Base-by-base conservation (phyloP, 2,329 filamentous ascomycete species). In the Fragosphaeria purpurea region DNA sequence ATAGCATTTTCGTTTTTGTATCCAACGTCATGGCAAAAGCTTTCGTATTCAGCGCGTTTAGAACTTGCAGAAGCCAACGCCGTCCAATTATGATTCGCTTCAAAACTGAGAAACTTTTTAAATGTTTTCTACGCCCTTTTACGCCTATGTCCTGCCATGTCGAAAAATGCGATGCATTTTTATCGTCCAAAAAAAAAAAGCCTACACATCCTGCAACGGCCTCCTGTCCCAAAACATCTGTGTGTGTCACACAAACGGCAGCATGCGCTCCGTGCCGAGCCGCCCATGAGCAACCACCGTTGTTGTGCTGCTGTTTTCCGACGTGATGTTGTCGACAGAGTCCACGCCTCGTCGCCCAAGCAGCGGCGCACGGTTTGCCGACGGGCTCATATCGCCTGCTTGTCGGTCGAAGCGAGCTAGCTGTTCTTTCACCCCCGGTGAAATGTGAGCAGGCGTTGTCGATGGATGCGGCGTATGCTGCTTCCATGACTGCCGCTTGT, bases 231-330 rank as follows among this genome's bases (percentile, higher is more conserved):
- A 22, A 22, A 22, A 22, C 22, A 22, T 10, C 33, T 10, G 4
- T 13, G 7, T 32, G 41, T 50, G 43, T 41, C 44, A 53, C 45
- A 48, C 43, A 35, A 50, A 53, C 32, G 51, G 50, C 41, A 48
- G 30, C 5, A 49, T 46, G 38, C 46, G 47, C 33, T 52, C 51
- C 33, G 32, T 39, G 8, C 11, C n/a, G 33, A 54, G 32, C 41
- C 43, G 40, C 2, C 53, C 46, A 7, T 35, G 50, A 38, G 51
- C 50, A 4, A 51, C 48, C 11, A 48, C 50, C 4, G 48, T 53
- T 12, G 47, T 48, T 7, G 40, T 49, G 35, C 52, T 53, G 13
- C 40, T 37, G 22, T 22, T 22, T 3, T 52, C 52, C 8, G 48
- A 56, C 5, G n/a, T 34, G 38, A 38, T 41, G 37, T 43, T 40